Percentiles rank a stretch among this genome's conserved stretches.
Conservation (phyloP, 2,329 filamentous ascomycete species). For the Fusarium equiseti region DNA sequence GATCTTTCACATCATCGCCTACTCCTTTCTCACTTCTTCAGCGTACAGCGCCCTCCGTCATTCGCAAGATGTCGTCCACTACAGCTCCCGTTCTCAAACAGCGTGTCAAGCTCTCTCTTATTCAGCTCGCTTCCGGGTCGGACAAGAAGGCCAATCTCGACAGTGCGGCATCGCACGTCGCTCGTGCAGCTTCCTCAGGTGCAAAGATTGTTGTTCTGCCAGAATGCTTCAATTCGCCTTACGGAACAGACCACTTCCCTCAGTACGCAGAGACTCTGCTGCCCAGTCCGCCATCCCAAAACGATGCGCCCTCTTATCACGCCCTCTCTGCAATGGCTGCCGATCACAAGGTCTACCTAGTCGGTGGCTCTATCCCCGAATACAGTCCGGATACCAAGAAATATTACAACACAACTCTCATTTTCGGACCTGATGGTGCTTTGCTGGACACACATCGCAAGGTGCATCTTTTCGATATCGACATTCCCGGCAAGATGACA, state of each 20-base stretch:
- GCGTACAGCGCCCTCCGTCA: conserved; percentile 26
- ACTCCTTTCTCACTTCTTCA: conserved; percentile 35
- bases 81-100: conserved; percentile 71
- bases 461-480: conserved; percentile 96
- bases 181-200: conserved; percentile 80
- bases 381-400: conserved; percentile 67
- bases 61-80: conserved; percentile 54
- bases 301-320: conserved; percentile 85
- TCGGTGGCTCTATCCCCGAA: conserved; percentile 95
- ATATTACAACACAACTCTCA: conserved; percentile 91
- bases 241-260: conserved; percentile 90
- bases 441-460: conserved; percentile 92
- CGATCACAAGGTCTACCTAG: conserved; percentile 82
- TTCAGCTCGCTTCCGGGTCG: conserved; percentile 83
- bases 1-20: conserved; percentile 20
- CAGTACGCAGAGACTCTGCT: conserved; percentile 90
- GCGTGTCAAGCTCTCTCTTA: conserved; percentile 81
- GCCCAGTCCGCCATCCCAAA: conserved; percentile 77
- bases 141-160: conserved; percentile 89
- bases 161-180: conserved; percentile 83
- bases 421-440: conserved; percentile 82
- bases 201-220: conserved; percentile 91
- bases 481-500: conserved; percentile 93
- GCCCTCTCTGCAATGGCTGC: conserved; percentile 83
- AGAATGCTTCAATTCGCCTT: conserved; percentile 99